Conservation (phyloP, 1,139 yeast species). For the Nematodospora anomalae region DNA sequence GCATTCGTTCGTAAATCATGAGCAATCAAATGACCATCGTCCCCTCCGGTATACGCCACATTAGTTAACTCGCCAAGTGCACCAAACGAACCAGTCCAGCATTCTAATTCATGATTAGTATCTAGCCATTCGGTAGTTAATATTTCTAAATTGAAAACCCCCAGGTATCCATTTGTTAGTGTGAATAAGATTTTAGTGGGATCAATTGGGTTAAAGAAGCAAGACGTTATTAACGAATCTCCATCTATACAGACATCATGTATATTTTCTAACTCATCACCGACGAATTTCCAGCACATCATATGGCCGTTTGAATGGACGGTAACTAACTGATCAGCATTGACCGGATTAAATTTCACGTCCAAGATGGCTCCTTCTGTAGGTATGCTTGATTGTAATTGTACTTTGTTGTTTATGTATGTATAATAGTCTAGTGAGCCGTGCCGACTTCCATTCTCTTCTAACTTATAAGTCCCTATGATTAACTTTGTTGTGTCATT, state of each 20-base stretch:
- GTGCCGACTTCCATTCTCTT: slow-evolving; percentile 53
- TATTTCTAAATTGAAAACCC: slow-evolving; percentile 29
- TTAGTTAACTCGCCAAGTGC: slow-evolving; percentile 50
- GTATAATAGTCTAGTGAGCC: slow-evolving; percentile 74
- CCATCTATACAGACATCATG: slow-evolving; percentile 45
- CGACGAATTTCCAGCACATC: slow-evolving; percentile 54
- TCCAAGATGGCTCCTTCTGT: slow-evolving; percentile 71
- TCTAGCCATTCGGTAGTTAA: slow-evolving; percentile 18
- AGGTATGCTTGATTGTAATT: slow-evolving; percentile 9
- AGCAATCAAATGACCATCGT: slow-evolving; percentile 74
- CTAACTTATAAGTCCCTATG: slow-evolving; percentile 78
- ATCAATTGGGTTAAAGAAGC: slow-evolving; percentile 54
- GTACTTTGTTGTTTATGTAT: slow-evolving; percentile 18
- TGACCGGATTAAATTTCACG: slow-evolving; percentile 61
- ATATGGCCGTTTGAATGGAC: slow-evolving; percentile 84
- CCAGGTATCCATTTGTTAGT: slow-evolving; percentile 57
- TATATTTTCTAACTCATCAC: slow-evolving; percentile 20
- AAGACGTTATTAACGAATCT: slow-evolving; percentile 60
- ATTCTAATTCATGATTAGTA: slow-evolving; percentile 64
- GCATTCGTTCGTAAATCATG: slow-evolving; percentile 61
- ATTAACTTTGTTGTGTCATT: slow-evolving; percentile 46
- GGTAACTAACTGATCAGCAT: slow-evolving; percentile 49
- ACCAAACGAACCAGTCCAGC: slow-evolving; percentile 88
- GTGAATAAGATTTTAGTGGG: slow-evolving; percentile 45
- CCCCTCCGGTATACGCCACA: slow-evolving; percentile 87